A percentile compares a stretch with the other conserved stretches of the same genome.
These are phyloP conservation scores for Lactarius hengduanensis DNA, from an alignment of 768 basidiomycete species.

Conservation along the genomic window DNA sequence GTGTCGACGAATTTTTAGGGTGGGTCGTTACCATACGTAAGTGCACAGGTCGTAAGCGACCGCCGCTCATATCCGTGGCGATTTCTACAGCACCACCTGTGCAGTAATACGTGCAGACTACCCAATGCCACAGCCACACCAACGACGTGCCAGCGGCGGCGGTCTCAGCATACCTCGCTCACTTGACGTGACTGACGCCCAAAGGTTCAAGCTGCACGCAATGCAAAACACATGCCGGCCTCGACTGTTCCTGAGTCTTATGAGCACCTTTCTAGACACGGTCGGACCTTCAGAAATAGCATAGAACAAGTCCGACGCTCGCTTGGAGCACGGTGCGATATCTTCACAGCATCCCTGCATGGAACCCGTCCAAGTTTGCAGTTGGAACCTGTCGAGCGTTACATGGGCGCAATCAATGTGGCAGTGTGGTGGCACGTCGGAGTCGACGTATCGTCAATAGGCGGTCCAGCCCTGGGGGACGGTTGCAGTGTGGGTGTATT, in stretches of 20 bases:
- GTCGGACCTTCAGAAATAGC: not conserved
- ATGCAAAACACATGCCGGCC: not conserved
- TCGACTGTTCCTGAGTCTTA: not conserved
- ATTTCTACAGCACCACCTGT: not conserved
- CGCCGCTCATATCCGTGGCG: not conserved
- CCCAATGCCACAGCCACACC: not conserved
- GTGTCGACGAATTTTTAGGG: not conserved
- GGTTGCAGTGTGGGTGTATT: not conserved
- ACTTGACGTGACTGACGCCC: not conserved
- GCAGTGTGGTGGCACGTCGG: not conserved
- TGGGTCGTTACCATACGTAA: not conserved
- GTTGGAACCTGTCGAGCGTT: not conserved
- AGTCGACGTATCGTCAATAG: no score
- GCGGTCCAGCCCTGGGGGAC: not conserved
- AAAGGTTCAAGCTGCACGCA: not conserved
- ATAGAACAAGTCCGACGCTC: not conserved
- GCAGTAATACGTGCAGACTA: not conserved
- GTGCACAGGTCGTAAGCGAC: not conserved
- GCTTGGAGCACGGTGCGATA: not conserved
- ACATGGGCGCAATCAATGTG: not conserved
- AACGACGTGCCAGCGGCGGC: not conserved
- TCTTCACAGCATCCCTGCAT: not conserved
- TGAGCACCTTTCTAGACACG: not conserved
- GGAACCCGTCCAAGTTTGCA: not conserved
- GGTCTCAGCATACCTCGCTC: not conserved